phyloP scores from a whole-genome alignment of 768 basidiomycete species.

The Phallus indusiatus region DNA sequence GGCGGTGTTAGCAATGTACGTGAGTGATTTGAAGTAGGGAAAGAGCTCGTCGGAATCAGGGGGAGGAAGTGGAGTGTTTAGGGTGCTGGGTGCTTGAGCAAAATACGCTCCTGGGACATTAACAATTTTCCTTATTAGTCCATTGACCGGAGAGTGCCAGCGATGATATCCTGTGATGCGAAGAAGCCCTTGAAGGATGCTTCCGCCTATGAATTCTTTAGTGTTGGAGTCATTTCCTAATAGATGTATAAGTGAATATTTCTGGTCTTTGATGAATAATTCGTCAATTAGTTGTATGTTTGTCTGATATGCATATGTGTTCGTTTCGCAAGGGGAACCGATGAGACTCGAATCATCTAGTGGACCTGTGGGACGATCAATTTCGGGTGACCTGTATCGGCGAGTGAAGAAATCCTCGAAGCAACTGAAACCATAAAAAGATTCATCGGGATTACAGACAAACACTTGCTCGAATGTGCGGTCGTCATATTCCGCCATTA shows the following conservation, averaged over 20 bases:
- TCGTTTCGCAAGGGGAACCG: conserved; percentile 46
- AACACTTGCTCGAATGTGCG: conserved; percentile 29
- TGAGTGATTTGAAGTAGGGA: conserved; percentile 21
- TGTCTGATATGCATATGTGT: conserved; percentile 30
- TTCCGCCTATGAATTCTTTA: conserved; percentile 38
- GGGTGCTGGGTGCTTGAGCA: conserved; percentile 24
- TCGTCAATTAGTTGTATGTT: conserved; percentile 32
- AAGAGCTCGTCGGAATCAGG: conserved; percentile 14
- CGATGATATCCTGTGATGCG: conserved; percentile 47
- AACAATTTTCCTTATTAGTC: conserved; percentile 30
- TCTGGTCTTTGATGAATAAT: conserved; percentile 56
- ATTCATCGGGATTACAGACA: conserved; percentile 28
- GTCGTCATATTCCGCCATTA: background rate
- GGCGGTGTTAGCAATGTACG: conserved; percentile 36
- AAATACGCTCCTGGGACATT: conserved; percentile 45
- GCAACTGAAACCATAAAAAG: conserved; percentile 36
- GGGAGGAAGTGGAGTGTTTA: conserved; percentile 12
- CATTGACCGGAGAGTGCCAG: conserved; percentile 52
- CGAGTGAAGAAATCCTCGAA: conserved; percentile 54
- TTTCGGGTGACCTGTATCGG: conserved; percentile 21
- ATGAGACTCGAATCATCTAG: conserved; percentile 30
- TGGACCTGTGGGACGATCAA: conserved; percentile 30
- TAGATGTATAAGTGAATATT: conserved; percentile 51
- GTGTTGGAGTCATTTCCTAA: conserved; percentile 33
- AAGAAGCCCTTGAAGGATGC: conserved; percentile 50